Percentiles rank a stretch among this genome's conserved stretches.
These are phyloP conservation scores for Dunaliella primolecta DNA, from an alignment of 139 green algal genomes.

Conservation along the genomic window DNA sequence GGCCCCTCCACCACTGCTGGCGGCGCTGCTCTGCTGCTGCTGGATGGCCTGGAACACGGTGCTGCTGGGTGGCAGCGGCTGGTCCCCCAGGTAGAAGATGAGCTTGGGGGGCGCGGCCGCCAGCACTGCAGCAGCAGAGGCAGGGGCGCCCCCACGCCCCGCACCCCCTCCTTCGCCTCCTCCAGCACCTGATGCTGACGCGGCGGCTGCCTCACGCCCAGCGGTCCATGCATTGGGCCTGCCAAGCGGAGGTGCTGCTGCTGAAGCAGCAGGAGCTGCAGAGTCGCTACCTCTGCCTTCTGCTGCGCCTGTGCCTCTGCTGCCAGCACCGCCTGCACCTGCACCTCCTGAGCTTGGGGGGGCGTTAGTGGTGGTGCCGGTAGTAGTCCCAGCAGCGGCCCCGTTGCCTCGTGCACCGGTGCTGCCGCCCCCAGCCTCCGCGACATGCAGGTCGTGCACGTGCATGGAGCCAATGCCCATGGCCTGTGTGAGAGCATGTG, in stretches of 20 bases:
- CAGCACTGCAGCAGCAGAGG: background rate
- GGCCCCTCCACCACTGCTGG: too few relatives aligned
- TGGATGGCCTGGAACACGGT: slow-evolving; percentile 90
- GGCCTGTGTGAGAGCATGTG: background rate
- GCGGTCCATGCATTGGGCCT: too few relatives aligned
- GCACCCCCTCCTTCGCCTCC: slow-evolving; percentile 11
- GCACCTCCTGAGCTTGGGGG: slow-evolving; percentile 1
- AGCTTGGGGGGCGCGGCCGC: slow-evolving; percentile 45
- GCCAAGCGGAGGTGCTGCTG: too few relatives aligned
- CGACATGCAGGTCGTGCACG: slow-evolving; percentile 81
- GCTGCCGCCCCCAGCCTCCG: slow-evolving; percentile 14
- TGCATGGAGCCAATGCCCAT: slow-evolving; percentile 41
- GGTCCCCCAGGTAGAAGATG: slow-evolving; percentile 60
- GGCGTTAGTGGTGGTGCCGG: background rate
- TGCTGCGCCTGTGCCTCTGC: slow-evolving; percentile 4
- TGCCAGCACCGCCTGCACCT: slow-evolving; percentile 1
- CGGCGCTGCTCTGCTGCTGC: slow-evolving; percentile 21
- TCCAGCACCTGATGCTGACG: too few relatives aligned
- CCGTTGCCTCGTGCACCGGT: background rate
- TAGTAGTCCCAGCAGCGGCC: background rate
- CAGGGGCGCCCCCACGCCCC: background rate
- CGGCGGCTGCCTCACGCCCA: too few relatives aligned
- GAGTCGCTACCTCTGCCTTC: slow-evolving; percentile 11
- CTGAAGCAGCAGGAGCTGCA: too few relatives aligned
- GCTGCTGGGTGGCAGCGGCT: slow-evolving; percentile 38